Base-by-base conservation (phyloP, 495 filamentous ascomycete species). In the Clavariopsis aquatica region DNA sequence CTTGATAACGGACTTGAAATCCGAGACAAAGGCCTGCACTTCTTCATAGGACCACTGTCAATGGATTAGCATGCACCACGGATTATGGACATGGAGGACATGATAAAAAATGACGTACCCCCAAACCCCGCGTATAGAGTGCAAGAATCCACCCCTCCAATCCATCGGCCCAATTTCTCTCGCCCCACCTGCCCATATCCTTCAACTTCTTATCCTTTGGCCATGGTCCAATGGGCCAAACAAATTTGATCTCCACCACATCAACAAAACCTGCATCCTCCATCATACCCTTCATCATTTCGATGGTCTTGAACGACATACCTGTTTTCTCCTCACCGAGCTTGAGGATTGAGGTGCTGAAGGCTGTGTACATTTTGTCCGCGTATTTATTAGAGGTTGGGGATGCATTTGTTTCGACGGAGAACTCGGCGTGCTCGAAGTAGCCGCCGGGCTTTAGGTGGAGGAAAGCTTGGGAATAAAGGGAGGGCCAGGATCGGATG, bases 221-320 rank as follows among this genome's bases (percentile, higher is more conserved):
- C 69, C 69, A 71, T 7, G 69, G 34, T 5, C 65, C 65, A 36
- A 71, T 69, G 17, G 69, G 69, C 61, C 61, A 66, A 27, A 59
- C 45, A 45, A 66, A 69, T 19, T 47, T 60, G n/a, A 57, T 19
- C 46, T 69, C 61, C 8, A 57, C 52, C 20, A 71, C 27, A 51
- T 71, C 66, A 17, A 60, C 47, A 51, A 71, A 71, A 7, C 69
- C 69, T 52, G 60, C 68, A 4, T 47, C 41, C 52, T 43, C 34
- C 51, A 71, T 61, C 17, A 41, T 27, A 19, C 22, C 41, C 15
- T 12, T 49, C 62, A 71, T 71, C 1, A 24, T 1, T 36, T 65
- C 52, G 2, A 57, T 27, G 2, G 56, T 66, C 3, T n/a, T 29
- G 31, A 71, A 69, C 27, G 66, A 62, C 54, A 58, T 69, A 13